These are phyloP conservation scores for Cryptococcus sp. DNA, from an alignment of 1,284 basidiomycete genomes.

Conservation along the genomic window DNA sequence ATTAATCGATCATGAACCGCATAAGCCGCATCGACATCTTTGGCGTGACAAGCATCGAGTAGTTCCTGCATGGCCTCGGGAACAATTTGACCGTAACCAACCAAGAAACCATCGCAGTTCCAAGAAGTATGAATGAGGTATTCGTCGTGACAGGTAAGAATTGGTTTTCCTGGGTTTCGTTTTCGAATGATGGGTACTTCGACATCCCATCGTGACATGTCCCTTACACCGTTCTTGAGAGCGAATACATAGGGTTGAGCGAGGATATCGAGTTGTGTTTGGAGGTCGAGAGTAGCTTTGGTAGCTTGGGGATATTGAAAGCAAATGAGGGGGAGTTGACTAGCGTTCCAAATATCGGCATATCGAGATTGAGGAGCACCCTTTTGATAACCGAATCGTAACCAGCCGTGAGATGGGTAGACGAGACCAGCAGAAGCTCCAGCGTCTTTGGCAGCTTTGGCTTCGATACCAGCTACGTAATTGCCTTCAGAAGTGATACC, in stretches of 20 bases:
- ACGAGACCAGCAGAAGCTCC: slow-evolving; percentile 15
- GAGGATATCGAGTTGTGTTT: slow-evolving; percentile 15
- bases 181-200: slow-evolving; percentile 9
- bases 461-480: slow-evolving; percentile 12
- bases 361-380: slow-evolving; percentile 14
- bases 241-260: slow-evolving; percentile 16
- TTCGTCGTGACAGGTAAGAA: slow-evolving; percentile 12
- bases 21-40: slow-evolving; percentile 7
- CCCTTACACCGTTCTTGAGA: slow-evolving; percentile 14
- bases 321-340: slow-evolving; percentile 11
- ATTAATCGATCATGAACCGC: slow-evolving; percentile 11
- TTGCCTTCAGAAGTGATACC: slow-evolving; percentile 16
- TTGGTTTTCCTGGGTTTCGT: slow-evolving; percentile 5
- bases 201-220: slow-evolving; percentile 11
- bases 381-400: slow-evolving; percentile 5
- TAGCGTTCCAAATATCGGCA: slow-evolving; percentile 11
- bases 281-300: slow-evolving; percentile 14
- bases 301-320: slow-evolving; percentile 15
- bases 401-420: slow-evolving; percentile 12
- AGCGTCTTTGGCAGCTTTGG: slow-evolving; percentile 13
- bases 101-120: slow-evolving; percentile 12
- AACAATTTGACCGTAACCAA: slow-evolving; percentile 15
- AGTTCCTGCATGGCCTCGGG: slow-evolving; percentile 11
- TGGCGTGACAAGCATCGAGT: slow-evolving; percentile 8
- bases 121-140: slow-evolving; percentile 16